Evolutionary conservation across 208 protist species (phyloP).

Genomic region (Entamoeba invadens): DNA sequence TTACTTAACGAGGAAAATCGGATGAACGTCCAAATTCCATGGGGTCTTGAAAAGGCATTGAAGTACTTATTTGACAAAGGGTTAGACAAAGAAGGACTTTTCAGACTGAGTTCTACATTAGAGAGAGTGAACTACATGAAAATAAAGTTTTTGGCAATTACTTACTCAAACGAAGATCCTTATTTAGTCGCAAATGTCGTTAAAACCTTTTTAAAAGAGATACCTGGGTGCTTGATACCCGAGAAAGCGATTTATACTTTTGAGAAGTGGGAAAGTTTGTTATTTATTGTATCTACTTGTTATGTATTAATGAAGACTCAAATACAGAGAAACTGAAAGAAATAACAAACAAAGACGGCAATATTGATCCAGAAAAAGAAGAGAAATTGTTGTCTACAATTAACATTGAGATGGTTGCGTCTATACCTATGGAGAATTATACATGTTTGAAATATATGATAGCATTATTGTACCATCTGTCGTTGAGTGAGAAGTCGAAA

Average conservation of each 20-base stretch:
- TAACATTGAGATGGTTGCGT: background rate
- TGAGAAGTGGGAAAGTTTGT: background rate
- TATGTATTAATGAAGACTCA: no score
- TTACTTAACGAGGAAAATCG: background rate
- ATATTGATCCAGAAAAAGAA: background rate
- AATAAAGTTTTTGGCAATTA: background rate
- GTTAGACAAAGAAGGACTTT: background rate
- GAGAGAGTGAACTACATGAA: background rate
- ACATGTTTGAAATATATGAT: background rate
- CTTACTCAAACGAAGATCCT: background rate
- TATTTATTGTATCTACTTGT: no score
- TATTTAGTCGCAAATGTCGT: background rate
- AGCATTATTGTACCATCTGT: background rate
- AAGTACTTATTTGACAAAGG: background rate
- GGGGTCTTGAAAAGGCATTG: background rate
- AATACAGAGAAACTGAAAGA: background rate
- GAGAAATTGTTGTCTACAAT: background rate
- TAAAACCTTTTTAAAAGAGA: background rate
- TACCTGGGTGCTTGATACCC: background rate
- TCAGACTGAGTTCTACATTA: background rate
- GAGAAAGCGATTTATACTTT: background rate
- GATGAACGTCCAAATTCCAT: background rate
- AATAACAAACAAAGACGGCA: background rate
- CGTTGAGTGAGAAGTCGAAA: background rate
- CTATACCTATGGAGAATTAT: background rate